Conservation (phyloP, 208 protist genomes). For the Leishmania amazonensis region DNA sequence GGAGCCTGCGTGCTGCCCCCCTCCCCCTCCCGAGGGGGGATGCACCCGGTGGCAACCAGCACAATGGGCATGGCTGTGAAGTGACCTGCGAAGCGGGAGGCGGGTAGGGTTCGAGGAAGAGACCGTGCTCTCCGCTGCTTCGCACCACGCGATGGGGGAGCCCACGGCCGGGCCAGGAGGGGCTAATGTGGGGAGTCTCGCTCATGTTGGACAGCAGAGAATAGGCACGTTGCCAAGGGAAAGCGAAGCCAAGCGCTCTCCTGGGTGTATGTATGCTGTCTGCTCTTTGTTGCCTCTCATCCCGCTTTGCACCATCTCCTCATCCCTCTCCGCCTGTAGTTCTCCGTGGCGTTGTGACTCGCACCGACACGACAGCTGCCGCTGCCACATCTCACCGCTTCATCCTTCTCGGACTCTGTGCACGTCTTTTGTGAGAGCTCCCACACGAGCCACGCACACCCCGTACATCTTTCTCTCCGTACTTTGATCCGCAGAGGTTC, state of each 20-base stretch:
- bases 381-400: not conserved
- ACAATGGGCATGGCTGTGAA: not conserved
- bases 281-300: not conserved
- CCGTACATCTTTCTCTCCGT: not conserved
- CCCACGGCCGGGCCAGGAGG: too few relatives aligned
- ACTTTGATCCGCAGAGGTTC: not conserved
- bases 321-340: not conserved
- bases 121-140: not conserved
- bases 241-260: not conserved
- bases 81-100: not conserved
- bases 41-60: not conserved
- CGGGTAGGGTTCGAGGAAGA: not conserved
- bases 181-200: not conserved
- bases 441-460: not conserved
- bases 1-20: not conserved
- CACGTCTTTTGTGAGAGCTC: not conserved
- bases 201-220: too few relatives aligned
- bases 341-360: not conserved
- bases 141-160: not conserved
- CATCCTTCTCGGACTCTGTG: not conserved
- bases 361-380: not conserved
- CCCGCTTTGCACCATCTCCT: not conserved
- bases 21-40: too few relatives aligned
- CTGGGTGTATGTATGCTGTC: not conserved
- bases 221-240: not conserved